Evolutionary conservation across 176 grass and related monocot species (phyloP).

Genomic region (Ensete glaucum): DNA sequence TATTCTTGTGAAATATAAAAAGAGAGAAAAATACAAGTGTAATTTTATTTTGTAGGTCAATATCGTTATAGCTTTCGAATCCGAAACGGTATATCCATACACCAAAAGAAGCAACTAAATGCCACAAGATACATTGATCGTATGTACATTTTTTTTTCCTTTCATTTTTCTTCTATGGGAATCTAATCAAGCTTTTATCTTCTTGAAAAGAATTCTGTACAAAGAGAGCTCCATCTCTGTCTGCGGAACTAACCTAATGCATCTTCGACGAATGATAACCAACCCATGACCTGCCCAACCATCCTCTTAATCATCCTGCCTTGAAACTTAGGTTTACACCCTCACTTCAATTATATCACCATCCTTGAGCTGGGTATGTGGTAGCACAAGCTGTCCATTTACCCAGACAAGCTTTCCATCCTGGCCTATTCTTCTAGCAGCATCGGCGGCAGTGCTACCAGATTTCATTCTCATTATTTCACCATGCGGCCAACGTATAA

Average conservation of each 20-base stretch:
- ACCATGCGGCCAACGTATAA: slow-evolving; percentile 81
- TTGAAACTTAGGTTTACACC: slow-evolving; percentile 13
- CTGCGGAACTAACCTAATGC: neutral
- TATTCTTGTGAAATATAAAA: too few species aligned
- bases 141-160: neutral
- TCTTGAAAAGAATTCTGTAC: neutral
- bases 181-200: neutral
- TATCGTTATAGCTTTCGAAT: too few species aligned
- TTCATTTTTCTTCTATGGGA: too few species aligned
- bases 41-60: too few species aligned
- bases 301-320: neutral
- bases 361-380: slow-evolving; percentile 82
- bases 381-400: slow-evolving; percentile 74
- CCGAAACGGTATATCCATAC: too few species aligned
- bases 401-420: slow-evolving; percentile 73
- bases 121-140: neutral
- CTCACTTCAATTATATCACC: slow-evolving; percentile 98
- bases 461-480: slow-evolving; percentile 82
- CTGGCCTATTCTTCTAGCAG: slow-evolving; percentile 75
- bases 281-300: neutral
- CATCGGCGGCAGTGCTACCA: slow-evolving; percentile 85
- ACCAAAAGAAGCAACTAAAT: too few species aligned
- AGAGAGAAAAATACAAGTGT: too few species aligned
- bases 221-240: neutral
- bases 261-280: neutral